Evolutionary conservation across 371 early-diverging fungal genomes (phyloP).

Genomic region (Mortierella sp.): DNA sequence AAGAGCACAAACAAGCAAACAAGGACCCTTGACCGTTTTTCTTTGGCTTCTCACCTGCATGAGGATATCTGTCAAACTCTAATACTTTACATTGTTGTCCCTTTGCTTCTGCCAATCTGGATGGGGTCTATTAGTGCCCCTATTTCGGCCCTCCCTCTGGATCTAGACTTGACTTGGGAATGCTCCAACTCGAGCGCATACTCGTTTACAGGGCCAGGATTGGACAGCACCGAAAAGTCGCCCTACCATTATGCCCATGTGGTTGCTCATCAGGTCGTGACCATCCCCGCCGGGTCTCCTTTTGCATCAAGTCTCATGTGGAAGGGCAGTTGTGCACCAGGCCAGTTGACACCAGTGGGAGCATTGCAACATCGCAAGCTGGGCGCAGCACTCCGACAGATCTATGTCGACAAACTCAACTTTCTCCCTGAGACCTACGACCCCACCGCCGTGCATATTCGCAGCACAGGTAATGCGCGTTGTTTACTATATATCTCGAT

Average conservation of each 20-base stretch:
- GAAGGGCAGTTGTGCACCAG: slow-evolving; percentile 46
- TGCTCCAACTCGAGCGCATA: slow-evolving; percentile 42
- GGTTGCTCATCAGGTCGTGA: slow-evolving; percentile 37
- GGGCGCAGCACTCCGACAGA: slow-evolving; percentile 62
- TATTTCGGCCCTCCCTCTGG: slow-evolving; percentile 27
- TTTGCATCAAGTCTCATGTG: slow-evolving; percentile 39
- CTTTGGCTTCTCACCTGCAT: not conserved
- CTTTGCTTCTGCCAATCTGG: not conserved
- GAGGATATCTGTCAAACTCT: not conserved
- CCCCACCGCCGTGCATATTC: slow-evolving; percentile 38
- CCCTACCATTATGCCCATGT: slow-evolving; percentile 41
- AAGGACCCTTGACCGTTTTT: not conserved
- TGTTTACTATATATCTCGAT: not conserved
- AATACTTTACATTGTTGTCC: not conserved
- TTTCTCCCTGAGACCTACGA: slow-evolving; percentile 52
- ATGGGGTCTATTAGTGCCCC: slow-evolving; percentile 20
- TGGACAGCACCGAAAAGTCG: slow-evolving; percentile 22
- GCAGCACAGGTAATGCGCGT: slow-evolving; percentile 42
- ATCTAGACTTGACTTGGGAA: slow-evolving; percentile 50
- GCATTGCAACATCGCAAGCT: slow-evolving; percentile 63
- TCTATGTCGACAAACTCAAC: slow-evolving; percentile 67
- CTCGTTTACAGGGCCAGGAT: slow-evolving; percentile 40
- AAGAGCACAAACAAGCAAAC: not conserved
- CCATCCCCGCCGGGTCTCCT: slow-evolving; percentile 38
- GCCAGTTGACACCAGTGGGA: slow-evolving; percentile 66